These are phyloP conservation scores for Epicoccum sorghinum DNA, from an alignment of 2,329 filamentous ascomycete species.

Conservation along the genomic window DNA sequence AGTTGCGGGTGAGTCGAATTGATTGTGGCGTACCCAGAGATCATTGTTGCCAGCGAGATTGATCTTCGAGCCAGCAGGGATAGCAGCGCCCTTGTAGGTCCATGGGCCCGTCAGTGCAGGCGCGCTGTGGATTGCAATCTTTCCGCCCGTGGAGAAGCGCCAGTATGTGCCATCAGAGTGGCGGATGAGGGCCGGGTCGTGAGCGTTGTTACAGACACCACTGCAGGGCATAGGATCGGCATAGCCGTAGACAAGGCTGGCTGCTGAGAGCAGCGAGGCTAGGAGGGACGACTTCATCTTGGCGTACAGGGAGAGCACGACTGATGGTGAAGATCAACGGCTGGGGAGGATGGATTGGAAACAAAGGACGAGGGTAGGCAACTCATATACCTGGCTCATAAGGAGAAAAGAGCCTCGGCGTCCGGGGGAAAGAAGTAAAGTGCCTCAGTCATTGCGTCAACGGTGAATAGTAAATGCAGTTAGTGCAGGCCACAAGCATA, in stretches of 20 bases:
- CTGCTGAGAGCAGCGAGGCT: slow-evolving; percentile 25
- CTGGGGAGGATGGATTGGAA: not conserved
- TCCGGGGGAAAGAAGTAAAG: not conserved
- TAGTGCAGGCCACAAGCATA: not conserved
- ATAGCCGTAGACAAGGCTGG: slow-evolving; percentile 40
- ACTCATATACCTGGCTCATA: slow-evolving; percentile 3
- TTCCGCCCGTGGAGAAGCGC: slow-evolving; percentile 59
- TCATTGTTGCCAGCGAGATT: slow-evolving; percentile 54
- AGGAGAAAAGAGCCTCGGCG: slow-evolving; percentile 1
- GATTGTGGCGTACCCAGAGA: slow-evolving; percentile 53
- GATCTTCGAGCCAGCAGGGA: slow-evolving; percentile 55
- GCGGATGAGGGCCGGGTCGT: slow-evolving; percentile 58
- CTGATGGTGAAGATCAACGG: not conserved
- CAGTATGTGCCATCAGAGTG: slow-evolving; percentile 59
- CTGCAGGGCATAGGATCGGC: slow-evolving; percentile 50
- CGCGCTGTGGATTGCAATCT: slow-evolving; percentile 58
- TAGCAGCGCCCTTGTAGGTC: slow-evolving; percentile 55
- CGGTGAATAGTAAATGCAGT: slow-evolving; percentile 9
- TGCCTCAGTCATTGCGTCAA: not conserved
- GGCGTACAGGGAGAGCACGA: slow-evolving; percentile 9
- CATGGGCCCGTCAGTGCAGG: slow-evolving; percentile 58
- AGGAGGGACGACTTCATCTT: slow-evolving; percentile 30
- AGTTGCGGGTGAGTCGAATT: not conserved
- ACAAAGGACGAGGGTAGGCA: not conserved
- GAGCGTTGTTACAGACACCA: slow-evolving; percentile 52